Percentiles rank a stretch among this genome's conserved stretches.
Conservation (phyloP, 257 asterid genomes). For the Primulina tabacum region DNA sequence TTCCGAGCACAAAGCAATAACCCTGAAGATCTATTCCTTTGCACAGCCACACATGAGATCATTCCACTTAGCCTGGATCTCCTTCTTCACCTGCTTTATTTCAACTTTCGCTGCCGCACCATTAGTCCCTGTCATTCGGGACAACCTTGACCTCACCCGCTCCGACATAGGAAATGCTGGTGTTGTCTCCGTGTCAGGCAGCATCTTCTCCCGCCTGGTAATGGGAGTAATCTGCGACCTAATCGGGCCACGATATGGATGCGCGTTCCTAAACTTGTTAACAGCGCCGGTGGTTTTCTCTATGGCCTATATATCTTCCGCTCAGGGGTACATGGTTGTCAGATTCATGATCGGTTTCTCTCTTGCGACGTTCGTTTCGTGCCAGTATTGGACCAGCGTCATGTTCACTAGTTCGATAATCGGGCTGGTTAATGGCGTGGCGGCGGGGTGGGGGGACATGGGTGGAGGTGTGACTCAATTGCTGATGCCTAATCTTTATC, state of each 20-base stretch:
- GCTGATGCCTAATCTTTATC: slow-evolving; percentile 44
- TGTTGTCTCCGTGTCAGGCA: slow-evolving; percentile 41
- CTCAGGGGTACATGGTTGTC: slow-evolving; percentile 33
- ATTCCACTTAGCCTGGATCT: slow-evolving; percentile 47
- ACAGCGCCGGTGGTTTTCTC: slow-evolving; percentile 45
- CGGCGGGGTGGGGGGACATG: slow-evolving; percentile 56
- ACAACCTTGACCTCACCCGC: slow-evolving; percentile 35
- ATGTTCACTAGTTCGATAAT: slow-evolving; percentile 40
- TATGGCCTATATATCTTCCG: slow-evolving; percentile 26
- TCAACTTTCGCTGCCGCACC: slow-evolving; percentile 48
- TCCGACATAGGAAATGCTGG: slow-evolving; percentile 45
- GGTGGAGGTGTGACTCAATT: slow-evolving; percentile 46
- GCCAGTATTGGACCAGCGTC: slow-evolving; percentile 43
- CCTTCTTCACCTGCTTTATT: slow-evolving; percentile 42
- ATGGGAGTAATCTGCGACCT: slow-evolving; percentile 48
- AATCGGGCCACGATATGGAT: slow-evolving; percentile 45
- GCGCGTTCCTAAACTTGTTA: slow-evolving; percentile 42
- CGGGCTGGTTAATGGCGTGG: slow-evolving; percentile 45
- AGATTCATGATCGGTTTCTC: slow-evolving; percentile 50
- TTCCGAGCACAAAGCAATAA: slow-evolving; percentile 37
- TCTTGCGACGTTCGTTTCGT: slow-evolving; percentile 43
- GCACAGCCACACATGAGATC: slow-evolving; percentile 44
- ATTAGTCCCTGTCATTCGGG: slow-evolving; percentile 41
- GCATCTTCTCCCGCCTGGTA: slow-evolving; percentile 45
- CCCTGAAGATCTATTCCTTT: slow-evolving; percentile 35